These are phyloP conservation scores for Stylonectria norvegica DNA, from an alignment of 2,329 filamentous ascomycete species.

Conservation along the genomic window DNA sequence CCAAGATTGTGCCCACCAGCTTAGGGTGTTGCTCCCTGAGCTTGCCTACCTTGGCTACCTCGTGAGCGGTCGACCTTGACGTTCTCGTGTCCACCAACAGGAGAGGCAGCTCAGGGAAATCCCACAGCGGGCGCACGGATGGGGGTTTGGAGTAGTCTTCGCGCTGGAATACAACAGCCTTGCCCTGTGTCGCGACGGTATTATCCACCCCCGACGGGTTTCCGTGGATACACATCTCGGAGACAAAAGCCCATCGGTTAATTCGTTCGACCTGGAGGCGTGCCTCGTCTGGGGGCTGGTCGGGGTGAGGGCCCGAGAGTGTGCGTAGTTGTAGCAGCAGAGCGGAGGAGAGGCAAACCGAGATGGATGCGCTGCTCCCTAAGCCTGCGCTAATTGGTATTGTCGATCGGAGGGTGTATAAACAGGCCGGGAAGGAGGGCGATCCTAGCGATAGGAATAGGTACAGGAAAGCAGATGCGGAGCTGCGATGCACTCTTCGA, in stretches of 20 bases:
- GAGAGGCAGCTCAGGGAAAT: constrained; percentile 88
- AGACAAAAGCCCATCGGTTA: constrained; percentile 96
- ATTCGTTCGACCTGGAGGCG: constrained; percentile 88
- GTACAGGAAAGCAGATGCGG: constrained; percentile 85
- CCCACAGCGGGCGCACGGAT: constrained; percentile 69
- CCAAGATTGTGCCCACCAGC: constrained; percentile 75
- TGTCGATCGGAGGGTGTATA: constrained; percentile 89
- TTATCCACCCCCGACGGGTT: constrained; percentile 97
- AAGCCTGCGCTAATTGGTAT: constrained; percentile 90
- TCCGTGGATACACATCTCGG: constrained; percentile 95
- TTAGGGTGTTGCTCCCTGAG: constrained; percentile 70
- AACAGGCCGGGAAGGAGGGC: constrained; percentile 71
- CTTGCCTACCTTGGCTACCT: constrained; percentile 80
- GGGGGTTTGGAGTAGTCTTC: constrained; percentile 75
- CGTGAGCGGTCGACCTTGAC: constrained; percentile 76
- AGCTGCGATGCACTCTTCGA: constrained; percentile 79
- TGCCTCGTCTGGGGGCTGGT: constrained; percentile 86
- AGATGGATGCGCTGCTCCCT: constrained; percentile 90
- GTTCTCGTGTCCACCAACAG: constrained; percentile 88
- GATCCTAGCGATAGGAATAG: constrained; percentile 85
- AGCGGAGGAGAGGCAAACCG: constrained; percentile 81
- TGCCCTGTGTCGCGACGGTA: constrained; percentile 89
- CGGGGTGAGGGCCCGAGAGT: constrained; percentile 83
- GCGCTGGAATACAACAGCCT: constrained; percentile 87
- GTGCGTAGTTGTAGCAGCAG: constrained; percentile 85